phyloP scores from a whole-genome alignment of 257 asterid species.

The Solanum lignicaule region DNA sequence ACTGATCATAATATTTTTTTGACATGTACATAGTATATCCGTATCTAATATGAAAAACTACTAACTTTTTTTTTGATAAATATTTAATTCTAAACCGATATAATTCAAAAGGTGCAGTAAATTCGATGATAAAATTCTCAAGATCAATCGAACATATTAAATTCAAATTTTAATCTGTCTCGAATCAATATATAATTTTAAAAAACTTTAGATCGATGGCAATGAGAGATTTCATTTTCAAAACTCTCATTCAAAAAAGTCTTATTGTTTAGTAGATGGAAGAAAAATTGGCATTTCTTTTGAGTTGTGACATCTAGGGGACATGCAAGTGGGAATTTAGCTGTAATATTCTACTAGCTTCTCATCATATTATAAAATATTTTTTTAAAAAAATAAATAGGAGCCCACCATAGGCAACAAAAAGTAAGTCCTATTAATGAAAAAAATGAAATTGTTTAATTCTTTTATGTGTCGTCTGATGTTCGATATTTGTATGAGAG shows the following conservation, averaged over 20 bases:
- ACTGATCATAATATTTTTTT: neutral
- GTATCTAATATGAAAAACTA: neutral
- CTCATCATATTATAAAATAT: neutral
- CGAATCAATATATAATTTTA: too few species aligned
- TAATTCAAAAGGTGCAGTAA: neutral
- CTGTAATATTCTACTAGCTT: neutral
- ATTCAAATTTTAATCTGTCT: neutral
- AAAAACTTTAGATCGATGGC: neutral
- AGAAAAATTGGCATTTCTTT: neutral
- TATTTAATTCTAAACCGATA: neutral
- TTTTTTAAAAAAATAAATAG: neutral
- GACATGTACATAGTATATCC: neutral
- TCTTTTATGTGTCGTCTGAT: neutral
- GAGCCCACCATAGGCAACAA: neutral
- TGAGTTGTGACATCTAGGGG: neutral
- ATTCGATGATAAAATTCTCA: neutral
- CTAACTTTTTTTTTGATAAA: neutral
- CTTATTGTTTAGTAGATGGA: neutral
- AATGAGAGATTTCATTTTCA: neutral
- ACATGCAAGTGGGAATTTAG: constrained; percentile 9
- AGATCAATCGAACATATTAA: fast-evolving
- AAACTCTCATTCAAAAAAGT: neutral
- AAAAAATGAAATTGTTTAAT: neutral
- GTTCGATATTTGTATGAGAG: neutral
- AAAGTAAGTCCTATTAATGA: neutral